Base-by-base conservation (phyloP, 176 grass and related monocot species). In the Aegilops bicornis region DNA sequence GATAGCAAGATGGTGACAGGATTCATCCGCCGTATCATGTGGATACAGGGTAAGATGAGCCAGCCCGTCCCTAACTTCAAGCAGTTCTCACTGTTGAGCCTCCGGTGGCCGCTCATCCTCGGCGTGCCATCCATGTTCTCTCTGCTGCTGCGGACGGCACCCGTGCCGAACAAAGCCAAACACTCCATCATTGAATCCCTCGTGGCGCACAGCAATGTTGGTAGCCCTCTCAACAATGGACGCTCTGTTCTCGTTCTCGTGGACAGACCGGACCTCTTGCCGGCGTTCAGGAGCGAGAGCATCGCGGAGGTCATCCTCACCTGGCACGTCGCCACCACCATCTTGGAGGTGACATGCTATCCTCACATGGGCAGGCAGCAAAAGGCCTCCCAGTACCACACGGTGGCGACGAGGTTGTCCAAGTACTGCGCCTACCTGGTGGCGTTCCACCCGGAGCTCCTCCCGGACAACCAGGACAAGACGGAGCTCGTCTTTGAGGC, bases 311-410 rank as follows among this genome's bases (percentile, higher is more conserved):
- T n/a, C n/a, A n/a, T n/a, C n/a, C n/a, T n/a, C n/a, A n/a, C n/a
- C n/a, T 78, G 76, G 76, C 76, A 78, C 31, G 60, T 78, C 52
- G 76, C 76, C 76, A 78, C 76, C 31, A 10, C 1, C 79, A 0
- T 82, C 5, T 1, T 82, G 64, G 79, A 81, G 62, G 24, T 31
- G 30, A 31, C 30, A 3, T 31, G 30, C 30, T 31, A 1, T 31
- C 30, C 1, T 31, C 30, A 31, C 1, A 6, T 15, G 3, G 10
- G 37, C 4, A 39, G 9, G 19, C 69, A 73, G 30, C 30, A 31
- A 31, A 31, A 15, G 8, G 22, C 3, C n/a, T 15, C 4, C n/a
- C 2, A 10, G 37, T 39, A 39, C 43, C 43, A 47, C 23, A 50
- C 6, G n/a, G 73, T 76, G 73, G 75, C 48, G 29, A 59, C 75